Conservation (phyloP, 345 rosid genomes). For the Dipteronia dyeriana region DNA sequence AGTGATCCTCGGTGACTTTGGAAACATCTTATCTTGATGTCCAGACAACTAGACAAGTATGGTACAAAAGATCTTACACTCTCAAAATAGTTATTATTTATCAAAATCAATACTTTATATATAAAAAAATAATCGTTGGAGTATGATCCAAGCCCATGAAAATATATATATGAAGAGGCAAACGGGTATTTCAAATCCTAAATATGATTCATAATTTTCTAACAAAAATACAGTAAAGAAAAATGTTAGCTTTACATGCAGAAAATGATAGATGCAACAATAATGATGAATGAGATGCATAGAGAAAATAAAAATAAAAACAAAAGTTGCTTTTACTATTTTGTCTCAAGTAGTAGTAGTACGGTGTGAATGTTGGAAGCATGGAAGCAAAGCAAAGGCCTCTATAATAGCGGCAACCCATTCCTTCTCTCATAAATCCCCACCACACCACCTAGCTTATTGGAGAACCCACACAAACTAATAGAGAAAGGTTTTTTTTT, state of each 20-base stretch:
- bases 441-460: constrained; percentile 20
- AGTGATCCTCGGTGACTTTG: no score
- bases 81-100: no score
- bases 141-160: no score
- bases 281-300: constrained; percentile 30
- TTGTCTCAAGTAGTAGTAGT: constrained; percentile 37
- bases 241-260: constrained; percentile 27
- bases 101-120: no score
- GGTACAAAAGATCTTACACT: no score
- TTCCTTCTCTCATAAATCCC: constrained; percentile 29
- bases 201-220: background rate
- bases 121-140: no score
- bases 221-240: background rate
- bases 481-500: background rate
- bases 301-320: constrained; percentile 13
- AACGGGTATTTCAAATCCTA: background rate
- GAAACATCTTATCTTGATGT: no score
- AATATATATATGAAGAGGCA: no score
- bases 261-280: constrained; percentile 36
- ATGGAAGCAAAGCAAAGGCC: constrained; percentile 74
- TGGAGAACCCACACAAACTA: background rate
- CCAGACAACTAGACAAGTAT: no score
- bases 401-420: constrained; percentile 68
- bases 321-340: constrained; percentile 24
- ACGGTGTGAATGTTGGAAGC: constrained; percentile 81